phyloP scores from a whole-genome alignment of 1,284 basidiomycete genomes.

The Anthracocystis setariae region DNA sequence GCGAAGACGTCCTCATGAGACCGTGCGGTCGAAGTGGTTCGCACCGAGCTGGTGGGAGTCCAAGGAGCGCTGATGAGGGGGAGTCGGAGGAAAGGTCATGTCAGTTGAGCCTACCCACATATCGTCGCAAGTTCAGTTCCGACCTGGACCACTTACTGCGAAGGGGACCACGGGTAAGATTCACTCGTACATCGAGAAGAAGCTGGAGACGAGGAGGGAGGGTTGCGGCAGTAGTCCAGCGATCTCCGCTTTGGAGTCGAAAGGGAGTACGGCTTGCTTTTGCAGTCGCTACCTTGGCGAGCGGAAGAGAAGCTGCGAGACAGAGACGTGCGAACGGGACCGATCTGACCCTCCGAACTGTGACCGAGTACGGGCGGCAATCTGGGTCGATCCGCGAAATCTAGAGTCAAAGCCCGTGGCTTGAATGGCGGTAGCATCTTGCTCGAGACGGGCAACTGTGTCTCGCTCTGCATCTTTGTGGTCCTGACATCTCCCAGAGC shows the following conservation, averaged over 20 bases:
- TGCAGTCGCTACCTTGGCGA: slow-evolving; percentile 15
- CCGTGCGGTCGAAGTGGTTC: slow-evolving; percentile 14
- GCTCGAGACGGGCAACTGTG: background rate
- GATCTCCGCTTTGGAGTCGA: slow-evolving; percentile 8
- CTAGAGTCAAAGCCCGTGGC: slow-evolving; percentile 22
- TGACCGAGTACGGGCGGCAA: slow-evolving; percentile 22
- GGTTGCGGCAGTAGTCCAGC: slow-evolving; percentile 6
- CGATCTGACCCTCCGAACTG: slow-evolving; percentile 2
- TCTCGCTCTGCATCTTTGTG: background rate
- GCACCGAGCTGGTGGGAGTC: slow-evolving; percentile 38
- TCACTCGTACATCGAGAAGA: slow-evolving; percentile 4
- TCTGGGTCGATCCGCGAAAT: slow-evolving; percentile 15
- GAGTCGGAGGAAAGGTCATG: background rate
- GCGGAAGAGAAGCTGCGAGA: slow-evolving; percentile 2
- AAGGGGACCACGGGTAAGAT: slow-evolving; percentile 3
- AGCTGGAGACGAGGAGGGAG: background rate
- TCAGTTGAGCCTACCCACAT: background rate
- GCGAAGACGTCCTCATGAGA: slow-evolving; percentile 3
- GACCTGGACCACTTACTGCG: slow-evolving; percentile 14
- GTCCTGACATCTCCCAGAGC: background rate
- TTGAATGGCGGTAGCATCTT: slow-evolving; percentile 17
- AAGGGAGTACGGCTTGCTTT: slow-evolving; percentile 26
- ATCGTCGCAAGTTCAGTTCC: no score
- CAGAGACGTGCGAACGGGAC: slow-evolving; percentile 19
- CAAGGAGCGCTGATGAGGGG: slow-evolving; percentile 3